Evolutionary conservation across 257 asterid species (phyloP).

Genomic region (Salvia hispanica): DNA sequence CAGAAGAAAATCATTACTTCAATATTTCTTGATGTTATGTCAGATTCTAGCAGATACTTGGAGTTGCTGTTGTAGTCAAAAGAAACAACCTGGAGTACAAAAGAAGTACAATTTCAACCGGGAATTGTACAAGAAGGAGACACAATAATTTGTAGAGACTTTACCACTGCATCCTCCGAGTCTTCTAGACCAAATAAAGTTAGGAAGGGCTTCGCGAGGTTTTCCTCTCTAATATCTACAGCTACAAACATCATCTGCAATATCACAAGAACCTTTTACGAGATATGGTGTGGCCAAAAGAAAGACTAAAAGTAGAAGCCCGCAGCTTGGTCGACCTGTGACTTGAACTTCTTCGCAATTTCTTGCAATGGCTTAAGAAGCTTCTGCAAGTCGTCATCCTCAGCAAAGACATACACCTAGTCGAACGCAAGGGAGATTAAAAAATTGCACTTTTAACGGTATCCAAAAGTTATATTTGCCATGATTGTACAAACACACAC

Average conservation of each 20-base stretch:
- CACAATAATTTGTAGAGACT: constrained; percentile 25
- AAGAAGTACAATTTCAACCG: constrained; percentile 19
- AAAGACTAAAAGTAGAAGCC: constrained; percentile 11
- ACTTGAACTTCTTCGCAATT: constrained; percentile 72
- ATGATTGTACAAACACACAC: too few species aligned
- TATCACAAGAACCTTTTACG: constrained; percentile 25
- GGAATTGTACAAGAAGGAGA: constrained; percentile 28
- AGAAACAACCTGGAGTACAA: constrained; percentile 50
- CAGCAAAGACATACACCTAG: constrained; percentile 83
- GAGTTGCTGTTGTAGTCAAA: constrained; percentile 64
- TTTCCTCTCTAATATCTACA: constrained; percentile 73
- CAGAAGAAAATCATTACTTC: constrained; percentile 47
- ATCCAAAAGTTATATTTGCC: neutral
- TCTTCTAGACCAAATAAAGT: constrained; percentile 90
- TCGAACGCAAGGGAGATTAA: constrained; percentile 26
- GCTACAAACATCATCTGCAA: constrained; percentile 79
- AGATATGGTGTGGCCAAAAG: constrained; percentile 15
- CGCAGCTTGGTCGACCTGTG: constrained; percentile 50
- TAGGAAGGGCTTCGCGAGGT: constrained; percentile 90
- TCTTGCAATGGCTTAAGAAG: constrained; percentile 64
- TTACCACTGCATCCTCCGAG: constrained; percentile 58
- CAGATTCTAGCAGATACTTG: constrained; percentile 70
- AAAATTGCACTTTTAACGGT: neutral
- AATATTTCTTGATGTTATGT: constrained; percentile 59
- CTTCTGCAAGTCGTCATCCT: constrained; percentile 58